Evolutionary conservation across 495 filamentous ascomycete genomes (phyloP).

Genomic region (Lasiosphaeris hirsuta): DNA sequence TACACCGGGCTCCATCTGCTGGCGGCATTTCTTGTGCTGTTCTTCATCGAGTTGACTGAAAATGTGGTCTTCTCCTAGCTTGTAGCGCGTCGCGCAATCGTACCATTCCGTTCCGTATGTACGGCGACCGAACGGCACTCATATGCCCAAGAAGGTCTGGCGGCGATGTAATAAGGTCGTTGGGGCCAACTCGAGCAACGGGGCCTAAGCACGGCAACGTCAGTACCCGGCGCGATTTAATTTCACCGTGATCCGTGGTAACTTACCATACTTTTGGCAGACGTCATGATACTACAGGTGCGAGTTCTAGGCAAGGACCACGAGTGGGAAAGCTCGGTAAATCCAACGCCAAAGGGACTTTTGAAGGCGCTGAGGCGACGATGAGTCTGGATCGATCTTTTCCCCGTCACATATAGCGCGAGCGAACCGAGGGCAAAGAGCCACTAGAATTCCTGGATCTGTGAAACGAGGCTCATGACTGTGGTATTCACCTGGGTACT

Average conservation of each 20-base stretch:
- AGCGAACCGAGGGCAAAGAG: neutral
- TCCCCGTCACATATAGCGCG: slow-evolving; percentile 4
- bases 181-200: slow-evolving; percentile 39
- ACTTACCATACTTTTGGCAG: slow-evolving; percentile 13
- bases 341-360: slow-evolving; percentile 16
- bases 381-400: slow-evolving; percentile 8
- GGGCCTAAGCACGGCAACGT: too few species aligned
- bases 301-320: slow-evolving; percentile 11
- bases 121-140: slow-evolving; percentile 30
- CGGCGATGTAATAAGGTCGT: slow-evolving; percentile 38
- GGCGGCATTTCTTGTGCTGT: slow-evolving; percentile 27
- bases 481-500: too few species aligned
- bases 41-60: slow-evolving; percentile 26
- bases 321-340: slow-evolving; percentile 9
- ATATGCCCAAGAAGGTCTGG: slow-evolving; percentile 35
- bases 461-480: too few species aligned
- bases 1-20: slow-evolving; percentile 34
- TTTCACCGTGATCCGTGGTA: too few species aligned
- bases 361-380: slow-evolving; percentile 14
- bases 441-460: too few species aligned
- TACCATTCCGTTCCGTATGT: slow-evolving; percentile 25
- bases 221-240: too few species aligned
- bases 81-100: slow-evolving; percentile 16
- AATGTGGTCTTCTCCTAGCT: slow-evolving; percentile 28
- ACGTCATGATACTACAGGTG: slow-evolving; percentile 15